Percentiles rank a stretch among this genome's conserved stretches.
phyloP scores from a whole-genome alignment of 2,329 filamentous ascomycete species.

The Hymenoscyphus occultus region DNA sequence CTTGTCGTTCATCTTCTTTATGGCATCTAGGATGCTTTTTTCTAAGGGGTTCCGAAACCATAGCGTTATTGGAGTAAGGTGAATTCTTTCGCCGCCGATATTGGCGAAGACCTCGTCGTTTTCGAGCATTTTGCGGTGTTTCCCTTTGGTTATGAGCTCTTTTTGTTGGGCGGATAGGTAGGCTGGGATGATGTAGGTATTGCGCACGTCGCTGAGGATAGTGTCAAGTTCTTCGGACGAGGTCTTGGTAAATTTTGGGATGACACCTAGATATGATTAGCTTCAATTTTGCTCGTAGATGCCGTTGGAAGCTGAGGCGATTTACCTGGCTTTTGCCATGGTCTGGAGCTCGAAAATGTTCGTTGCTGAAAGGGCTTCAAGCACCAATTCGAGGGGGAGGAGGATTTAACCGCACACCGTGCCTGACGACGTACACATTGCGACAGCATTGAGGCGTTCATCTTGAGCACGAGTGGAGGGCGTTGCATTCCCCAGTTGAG shows the following conservation, averaged over 20 bases:
- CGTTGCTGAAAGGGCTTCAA: constrained; percentile 20
- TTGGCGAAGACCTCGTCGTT: constrained; percentile 56
- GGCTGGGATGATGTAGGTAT: constrained; percentile 59
- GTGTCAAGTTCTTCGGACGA: constrained; percentile 53
- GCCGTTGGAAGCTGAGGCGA: constrained; percentile 3
- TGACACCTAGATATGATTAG: constrained; percentile 18
- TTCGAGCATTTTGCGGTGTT: constrained; percentile 48
- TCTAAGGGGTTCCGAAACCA: constrained; percentile 29
- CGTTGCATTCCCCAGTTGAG: not conserved
- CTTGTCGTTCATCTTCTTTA: constrained; percentile 14
- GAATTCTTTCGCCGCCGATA: constrained; percentile 50
- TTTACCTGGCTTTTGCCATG: constrained; percentile 30
- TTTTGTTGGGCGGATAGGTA: constrained; percentile 54
- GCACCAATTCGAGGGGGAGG: constrained; percentile 7
- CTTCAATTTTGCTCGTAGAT: constrained; percentile 5
- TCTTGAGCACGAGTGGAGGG: not conserved
- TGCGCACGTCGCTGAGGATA: constrained; percentile 51
- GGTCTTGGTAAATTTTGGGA: constrained; percentile 45
- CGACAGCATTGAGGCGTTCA: not conserved
- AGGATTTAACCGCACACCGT: constrained; percentile 21
- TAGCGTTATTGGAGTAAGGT: constrained; percentile 28
- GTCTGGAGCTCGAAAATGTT: constrained; percentile 32
- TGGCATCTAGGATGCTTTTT: constrained; percentile 13
- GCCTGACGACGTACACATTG: constrained; percentile 22
- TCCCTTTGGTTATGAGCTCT: constrained; percentile 49